phyloP scores from a whole-genome alignment of 352 stramenopile species.

The Pythium chondricola region DNA sequence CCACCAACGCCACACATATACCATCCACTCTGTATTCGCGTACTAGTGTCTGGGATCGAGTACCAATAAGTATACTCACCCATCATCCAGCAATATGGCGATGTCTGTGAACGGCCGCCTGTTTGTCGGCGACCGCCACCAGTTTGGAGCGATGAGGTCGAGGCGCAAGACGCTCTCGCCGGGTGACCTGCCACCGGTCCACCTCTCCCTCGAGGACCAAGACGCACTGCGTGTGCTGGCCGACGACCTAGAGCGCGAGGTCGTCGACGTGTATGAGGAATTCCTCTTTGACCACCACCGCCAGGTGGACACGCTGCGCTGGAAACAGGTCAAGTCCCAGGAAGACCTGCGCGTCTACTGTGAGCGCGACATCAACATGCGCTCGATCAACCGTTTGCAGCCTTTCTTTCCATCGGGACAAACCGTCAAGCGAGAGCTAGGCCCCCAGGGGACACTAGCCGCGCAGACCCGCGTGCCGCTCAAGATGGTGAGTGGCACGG shows the following conservation, averaged over 20 bases:
- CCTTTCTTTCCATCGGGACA: conserved; percentile 15
- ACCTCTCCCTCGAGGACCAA: conserved; percentile 25
- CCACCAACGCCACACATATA: too few relatives aligned
- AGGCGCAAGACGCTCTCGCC: conserved; percentile 3
- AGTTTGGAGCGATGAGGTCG: not conserved
- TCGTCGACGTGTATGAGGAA: conserved; percentile 38
- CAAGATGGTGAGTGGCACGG: conserved; percentile 26
- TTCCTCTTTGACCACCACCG: conserved; percentile 24
- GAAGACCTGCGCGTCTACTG: conserved; percentile 36
- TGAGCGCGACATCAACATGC: conserved; percentile 23
- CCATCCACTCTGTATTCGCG: too few relatives aligned
- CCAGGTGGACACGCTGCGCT: conserved; percentile 28
- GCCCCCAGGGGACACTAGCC: conserved; percentile 25
- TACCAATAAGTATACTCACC: too few relatives aligned
- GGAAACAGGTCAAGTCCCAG: conserved; percentile 36
- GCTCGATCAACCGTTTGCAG: conserved; percentile 18
- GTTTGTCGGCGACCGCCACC: conserved; percentile 5
- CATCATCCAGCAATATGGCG: too few relatives aligned
- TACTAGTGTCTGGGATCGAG: too few relatives aligned
- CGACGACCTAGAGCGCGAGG: conserved; percentile 39
- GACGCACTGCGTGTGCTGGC: conserved; percentile 26
- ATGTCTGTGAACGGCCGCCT: too few relatives aligned
- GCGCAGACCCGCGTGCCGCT: conserved; percentile 25
- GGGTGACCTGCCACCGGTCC: conserved; percentile 16
- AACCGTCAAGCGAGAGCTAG: conserved; percentile 15